A percentile compares a stretch with the other conserved stretches of the same genome.
Conservation (phyloP, 108 stramenopile genomes). For the Schizochytrium sp. region DNA sequence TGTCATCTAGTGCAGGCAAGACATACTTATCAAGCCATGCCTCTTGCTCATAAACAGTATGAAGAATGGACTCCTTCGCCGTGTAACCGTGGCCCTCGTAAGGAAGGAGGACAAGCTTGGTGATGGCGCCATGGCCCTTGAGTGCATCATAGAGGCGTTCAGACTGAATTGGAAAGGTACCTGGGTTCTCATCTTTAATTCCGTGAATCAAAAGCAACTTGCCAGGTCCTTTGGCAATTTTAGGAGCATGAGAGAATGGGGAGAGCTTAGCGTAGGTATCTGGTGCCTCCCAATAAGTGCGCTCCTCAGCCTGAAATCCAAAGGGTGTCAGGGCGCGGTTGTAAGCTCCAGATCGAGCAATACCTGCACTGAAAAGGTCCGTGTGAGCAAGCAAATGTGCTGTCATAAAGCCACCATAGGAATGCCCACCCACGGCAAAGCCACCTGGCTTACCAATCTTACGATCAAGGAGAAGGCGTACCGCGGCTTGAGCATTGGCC, state of each 20-base stretch:
- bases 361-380: conserved; percentile 70
- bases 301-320: conserved; percentile 71
- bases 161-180: conserved; percentile 73
- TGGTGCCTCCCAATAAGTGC: conserved; percentile 73
- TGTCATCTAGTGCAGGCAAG: not conserved
- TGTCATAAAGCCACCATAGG: conserved; percentile 76
- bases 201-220: conserved; percentile 75
- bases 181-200: conserved; percentile 72
- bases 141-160: conserved; percentile 74
- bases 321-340: conserved; percentile 43
- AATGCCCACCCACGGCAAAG: conserved; percentile 76
- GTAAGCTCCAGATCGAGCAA: conserved; percentile 54
- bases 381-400: conserved; percentile 76
- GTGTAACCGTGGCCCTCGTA: conserved; percentile 73
- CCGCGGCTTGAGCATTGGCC: conserved; percentile 73
- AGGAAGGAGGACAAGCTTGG: conserved; percentile 71
- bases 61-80: conserved; percentile 72
- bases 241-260: conserved; percentile 76
- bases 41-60: conserved; percentile 76
- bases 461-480: conserved; percentile 69
- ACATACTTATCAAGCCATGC: conserved; percentile 68
- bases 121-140: conserved; percentile 76
- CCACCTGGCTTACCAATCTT: conserved; percentile 72
- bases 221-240: conserved; percentile 65
- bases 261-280: conserved; percentile 74